Evolutionary conservation across 306 rosid genomes (phyloP).

Genomic region (Acacia confusa): DNA sequence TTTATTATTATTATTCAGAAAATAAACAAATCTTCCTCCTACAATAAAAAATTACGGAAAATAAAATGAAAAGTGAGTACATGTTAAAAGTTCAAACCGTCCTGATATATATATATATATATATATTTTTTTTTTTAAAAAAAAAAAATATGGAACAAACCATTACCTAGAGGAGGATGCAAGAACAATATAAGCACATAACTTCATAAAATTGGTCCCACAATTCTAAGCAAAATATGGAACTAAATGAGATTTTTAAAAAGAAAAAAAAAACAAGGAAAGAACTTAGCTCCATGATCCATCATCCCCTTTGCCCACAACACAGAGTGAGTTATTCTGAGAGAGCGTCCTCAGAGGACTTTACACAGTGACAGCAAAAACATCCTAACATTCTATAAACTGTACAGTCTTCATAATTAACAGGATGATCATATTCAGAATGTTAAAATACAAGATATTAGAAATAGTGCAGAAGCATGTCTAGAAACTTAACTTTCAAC

Average conservation of each 20-base stretch:
- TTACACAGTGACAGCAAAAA: conserved; percentile 28
- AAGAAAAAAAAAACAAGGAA: background rate
- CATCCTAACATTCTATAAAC: conserved; percentile 29
- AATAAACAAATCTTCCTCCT: background rate
- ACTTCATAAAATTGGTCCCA: background rate
- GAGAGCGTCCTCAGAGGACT: conserved; percentile 8
- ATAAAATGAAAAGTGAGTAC: background rate
- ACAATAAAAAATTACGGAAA: background rate
- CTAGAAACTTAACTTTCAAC: conserved; percentile 8
- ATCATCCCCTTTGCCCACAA: conserved; percentile 7
- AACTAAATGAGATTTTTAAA: background rate
- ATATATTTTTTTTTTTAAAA: too few relatives aligned
- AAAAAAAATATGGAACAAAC: too few relatives aligned
- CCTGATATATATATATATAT: too few relatives aligned
- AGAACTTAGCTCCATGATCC: conserved; percentile 11
- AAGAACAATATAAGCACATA: background rate
- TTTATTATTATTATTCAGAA: background rate
- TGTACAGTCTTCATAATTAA: conserved; percentile 42
- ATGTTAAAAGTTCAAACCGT: too few relatives aligned
- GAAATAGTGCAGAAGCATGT: conserved; percentile 32
- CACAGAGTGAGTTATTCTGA: conserved; percentile 23
- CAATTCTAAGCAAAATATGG: background rate
- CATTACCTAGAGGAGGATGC: background rate
- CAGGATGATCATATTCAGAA: conserved; percentile 28
- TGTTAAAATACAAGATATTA: conserved; percentile 33